These are phyloP conservation scores for Populus hybrid DNA, from an alignment of 441 rosid genomes.

Conservation along the genomic window DNA sequence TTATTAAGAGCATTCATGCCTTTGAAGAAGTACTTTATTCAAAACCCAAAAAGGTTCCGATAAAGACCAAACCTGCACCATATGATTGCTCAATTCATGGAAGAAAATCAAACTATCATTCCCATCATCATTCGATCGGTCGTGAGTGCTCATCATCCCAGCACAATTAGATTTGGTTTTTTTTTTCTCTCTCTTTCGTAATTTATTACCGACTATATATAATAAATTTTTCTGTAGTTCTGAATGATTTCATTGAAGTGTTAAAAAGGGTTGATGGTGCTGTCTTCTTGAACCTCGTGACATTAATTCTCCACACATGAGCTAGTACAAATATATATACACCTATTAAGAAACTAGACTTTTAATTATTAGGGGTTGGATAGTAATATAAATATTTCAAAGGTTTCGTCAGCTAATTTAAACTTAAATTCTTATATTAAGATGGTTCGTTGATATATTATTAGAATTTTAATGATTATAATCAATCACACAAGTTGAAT, in stretches of 20 bases:
- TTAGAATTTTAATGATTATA: too few species aligned
- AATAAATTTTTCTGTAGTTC: too few species aligned
- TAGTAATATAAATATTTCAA: too few species aligned
- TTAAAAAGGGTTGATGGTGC: not conserved
- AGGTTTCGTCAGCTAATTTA: too few species aligned
- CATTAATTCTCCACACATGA: too few species aligned
- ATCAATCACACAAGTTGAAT: too few species aligned
- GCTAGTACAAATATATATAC: too few species aligned
- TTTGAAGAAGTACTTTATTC: slow-evolving; percentile 16
- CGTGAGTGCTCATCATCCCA: slow-evolving; percentile 36
- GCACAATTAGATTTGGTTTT: not conserved
- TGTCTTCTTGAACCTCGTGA: not conserved
- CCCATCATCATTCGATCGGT: slow-evolving; percentile 26
- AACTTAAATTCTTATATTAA: too few species aligned
- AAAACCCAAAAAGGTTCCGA: slow-evolving; percentile 20
- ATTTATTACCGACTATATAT: not conserved
- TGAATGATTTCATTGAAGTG: too few species aligned
- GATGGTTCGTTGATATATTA: too few species aligned
- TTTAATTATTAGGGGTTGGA: too few species aligned
- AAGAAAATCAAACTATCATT: slow-evolving; percentile 30
- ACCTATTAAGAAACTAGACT: not conserved
- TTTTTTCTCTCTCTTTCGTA: not conserved
- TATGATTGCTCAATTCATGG: slow-evolving; percentile 35
- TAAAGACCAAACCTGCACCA: slow-evolving; percentile 18
- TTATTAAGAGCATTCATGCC: not conserved